A percentile compares a stretch with the other conserved stretches of the same genome.
phyloP scores from a whole-genome alignment of 1,284 basidiomycete genomes.

The Xanthoconium separans region DNA sequence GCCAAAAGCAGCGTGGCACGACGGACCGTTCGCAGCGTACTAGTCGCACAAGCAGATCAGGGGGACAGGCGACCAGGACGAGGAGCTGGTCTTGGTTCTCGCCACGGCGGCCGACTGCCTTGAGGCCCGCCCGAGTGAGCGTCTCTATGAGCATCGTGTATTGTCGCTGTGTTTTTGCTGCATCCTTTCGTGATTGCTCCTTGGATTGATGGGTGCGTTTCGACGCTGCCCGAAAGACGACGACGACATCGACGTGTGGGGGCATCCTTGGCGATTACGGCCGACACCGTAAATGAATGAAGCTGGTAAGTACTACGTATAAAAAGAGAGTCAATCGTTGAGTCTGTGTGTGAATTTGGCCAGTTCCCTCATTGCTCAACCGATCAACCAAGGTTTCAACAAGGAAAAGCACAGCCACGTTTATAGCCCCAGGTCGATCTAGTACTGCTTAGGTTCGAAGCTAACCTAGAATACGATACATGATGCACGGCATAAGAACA shows the following conservation, averaged over 20 bases:
- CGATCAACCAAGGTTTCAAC: not conserved
- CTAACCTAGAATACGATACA: slow-evolving; percentile 4
- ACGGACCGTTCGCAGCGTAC: slow-evolving; percentile 75
- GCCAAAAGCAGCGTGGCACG: not conserved
- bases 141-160: slow-evolving; percentile 64
- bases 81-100: slow-evolving; percentile 76
- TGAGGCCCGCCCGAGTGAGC: slow-evolving; percentile 60
- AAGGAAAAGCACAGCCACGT: not conserved
- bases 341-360: not conserved
- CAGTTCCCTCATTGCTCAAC: not conserved
- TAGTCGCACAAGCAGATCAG: slow-evolving; percentile 60
- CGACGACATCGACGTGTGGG: slow-evolving; percentile 67
- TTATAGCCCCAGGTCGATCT: not conserved
- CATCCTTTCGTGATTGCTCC: slow-evolving; percentile 58
- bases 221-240: slow-evolving; percentile 62
- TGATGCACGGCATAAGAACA: not conserved
- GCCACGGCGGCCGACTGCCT: slow-evolving; percentile 70
- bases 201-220: slow-evolving; percentile 49
- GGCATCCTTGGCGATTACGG: slow-evolving; percentile 31
- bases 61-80: slow-evolving; percentile 76
- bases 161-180: slow-evolving; percentile 62
- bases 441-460: not conserved
- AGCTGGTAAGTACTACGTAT: not conserved
- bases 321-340: not conserved
- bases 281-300: not conserved